phyloP scores from a whole-genome alignment of 176 grass and related monocot species.

The Musa itinerans region DNA sequence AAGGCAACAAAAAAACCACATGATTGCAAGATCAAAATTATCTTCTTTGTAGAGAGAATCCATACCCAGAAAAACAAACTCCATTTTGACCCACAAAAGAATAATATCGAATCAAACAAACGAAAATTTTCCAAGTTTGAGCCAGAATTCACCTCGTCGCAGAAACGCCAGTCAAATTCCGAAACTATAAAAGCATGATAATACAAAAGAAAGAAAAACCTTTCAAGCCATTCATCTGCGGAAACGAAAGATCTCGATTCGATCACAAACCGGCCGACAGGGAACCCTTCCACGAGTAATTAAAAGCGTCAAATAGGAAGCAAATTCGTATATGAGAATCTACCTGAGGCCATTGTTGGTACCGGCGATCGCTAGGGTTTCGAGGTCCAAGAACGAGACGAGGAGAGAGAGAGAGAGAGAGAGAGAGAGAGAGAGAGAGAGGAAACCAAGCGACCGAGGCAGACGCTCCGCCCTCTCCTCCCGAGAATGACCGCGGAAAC shows the following conservation, averaged over 20 bases:
- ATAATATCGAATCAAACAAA: not conserved
- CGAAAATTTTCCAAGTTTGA: too few relatives aligned
- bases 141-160: too few relatives aligned
- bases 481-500: too few relatives aligned
- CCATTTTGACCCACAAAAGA: not conserved
- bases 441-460: not conserved
- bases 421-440: not conserved
- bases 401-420: not conserved
- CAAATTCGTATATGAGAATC: not conserved
- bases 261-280: too few relatives aligned
- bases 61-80: not conserved
- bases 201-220: not conserved
- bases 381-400: not conserved
- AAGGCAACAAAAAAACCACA: not conserved
- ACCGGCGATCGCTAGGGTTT: not conserved
- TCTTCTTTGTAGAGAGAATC: not conserved
- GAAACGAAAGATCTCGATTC: not conserved
- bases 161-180: too few relatives aligned
- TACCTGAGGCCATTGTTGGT: slow-evolving; percentile 1
- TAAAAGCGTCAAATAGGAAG: not conserved
- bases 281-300: not conserved
- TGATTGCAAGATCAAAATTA: not conserved
- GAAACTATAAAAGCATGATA: too few relatives aligned
- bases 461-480: too few relatives aligned
- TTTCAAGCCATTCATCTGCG: not conserved